Evolutionary conservation across 2,329 filamentous ascomycete species (phyloP).

Genomic region (Falciphora oryzae): DNA sequence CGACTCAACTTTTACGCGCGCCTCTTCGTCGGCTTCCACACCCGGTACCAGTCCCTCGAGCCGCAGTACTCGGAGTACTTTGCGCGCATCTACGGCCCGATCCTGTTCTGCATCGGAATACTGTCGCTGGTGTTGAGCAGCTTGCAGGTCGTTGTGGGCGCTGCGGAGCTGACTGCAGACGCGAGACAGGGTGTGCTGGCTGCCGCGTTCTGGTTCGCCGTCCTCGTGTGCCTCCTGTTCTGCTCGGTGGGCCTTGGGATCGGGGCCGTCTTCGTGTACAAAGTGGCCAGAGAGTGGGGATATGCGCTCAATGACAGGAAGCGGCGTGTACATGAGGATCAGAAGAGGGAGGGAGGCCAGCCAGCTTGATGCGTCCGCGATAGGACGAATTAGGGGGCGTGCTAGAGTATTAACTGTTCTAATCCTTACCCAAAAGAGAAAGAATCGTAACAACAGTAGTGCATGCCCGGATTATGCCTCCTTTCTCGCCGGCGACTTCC

Average conservation of each 20-base stretch:
- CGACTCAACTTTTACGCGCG: conserved; percentile 3
- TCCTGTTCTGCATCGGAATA: not conserved
- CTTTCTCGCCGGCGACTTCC: not conserved
- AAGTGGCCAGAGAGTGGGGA: not conserved
- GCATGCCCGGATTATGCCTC: not conserved
- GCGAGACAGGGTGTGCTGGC: not conserved
- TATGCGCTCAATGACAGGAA: not conserved
- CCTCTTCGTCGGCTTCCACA: not conserved
- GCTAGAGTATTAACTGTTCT: too few relatives aligned
- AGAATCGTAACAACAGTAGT: too few relatives aligned
- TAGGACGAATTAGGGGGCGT: too few relatives aligned
- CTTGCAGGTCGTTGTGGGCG: not conserved
- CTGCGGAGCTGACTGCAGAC: not conserved
- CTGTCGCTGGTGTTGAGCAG: conserved; percentile 2
- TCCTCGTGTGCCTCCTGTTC: not conserved
- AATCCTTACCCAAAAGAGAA: too few relatives aligned
- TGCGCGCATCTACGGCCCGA: not conserved
- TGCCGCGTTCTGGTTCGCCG: not conserved
- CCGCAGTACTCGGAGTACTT: conserved; percentile 4
- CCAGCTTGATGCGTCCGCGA: too few relatives aligned
- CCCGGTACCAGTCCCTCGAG: not conserved
- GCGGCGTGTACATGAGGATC: not conserved
- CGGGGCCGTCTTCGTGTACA: not conserved
- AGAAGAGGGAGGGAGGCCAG: too few relatives aligned
- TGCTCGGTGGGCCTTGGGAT: not conserved